Conservation (phyloP, 1,139 yeast species). For the Sugiyamaella neomexicana region DNA sequence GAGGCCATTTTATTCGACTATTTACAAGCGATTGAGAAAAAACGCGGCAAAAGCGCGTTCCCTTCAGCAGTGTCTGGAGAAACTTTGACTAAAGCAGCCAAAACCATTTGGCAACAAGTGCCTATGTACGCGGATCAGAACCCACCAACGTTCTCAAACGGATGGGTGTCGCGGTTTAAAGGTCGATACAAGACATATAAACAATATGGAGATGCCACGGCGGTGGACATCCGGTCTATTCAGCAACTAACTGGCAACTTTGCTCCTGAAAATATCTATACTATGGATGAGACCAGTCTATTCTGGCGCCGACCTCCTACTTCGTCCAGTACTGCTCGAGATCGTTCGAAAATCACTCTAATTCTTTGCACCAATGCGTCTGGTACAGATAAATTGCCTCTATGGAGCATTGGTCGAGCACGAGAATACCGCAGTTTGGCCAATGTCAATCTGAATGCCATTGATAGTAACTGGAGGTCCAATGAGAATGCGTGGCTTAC, state of each 20-base stretch:
- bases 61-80: constrained; percentile 19
- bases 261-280: constrained; percentile 17
- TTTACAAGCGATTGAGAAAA: constrained; percentile 19
- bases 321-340: constrained; percentile 2
- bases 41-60: constrained; percentile 17
- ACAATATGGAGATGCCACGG: constrained; percentile 20
- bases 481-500: constrained; percentile 22
- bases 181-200: constrained; percentile 19
- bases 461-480: constrained; percentile 18
- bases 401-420: constrained; percentile 20
- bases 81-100: constrained; percentile 20
- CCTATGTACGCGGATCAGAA: constrained; percentile 18
- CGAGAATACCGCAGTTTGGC: constrained; percentile 14
- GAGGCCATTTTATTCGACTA: constrained; percentile 21
- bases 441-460: constrained; percentile 12
- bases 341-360: constrained; percentile 17
- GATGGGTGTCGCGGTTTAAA: constrained; percentile 21
- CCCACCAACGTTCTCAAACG: constrained; percentile 20
- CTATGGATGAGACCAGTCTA: constrained; percentile 21
- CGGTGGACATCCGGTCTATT: constrained; percentile 18
- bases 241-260: constrained; percentile 17
- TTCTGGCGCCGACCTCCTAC: constrained; percentile 19
- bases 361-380: constrained; percentile 16
- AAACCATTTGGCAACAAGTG: constrained; percentile 16
- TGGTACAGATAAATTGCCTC: constrained; percentile 19